A percentile compares a stretch with the other conserved stretches of the same genome.
These are phyloP conservation scores for Candida boleticola DNA, from an alignment of 805 yeast species.

Conservation along the genomic window DNA sequence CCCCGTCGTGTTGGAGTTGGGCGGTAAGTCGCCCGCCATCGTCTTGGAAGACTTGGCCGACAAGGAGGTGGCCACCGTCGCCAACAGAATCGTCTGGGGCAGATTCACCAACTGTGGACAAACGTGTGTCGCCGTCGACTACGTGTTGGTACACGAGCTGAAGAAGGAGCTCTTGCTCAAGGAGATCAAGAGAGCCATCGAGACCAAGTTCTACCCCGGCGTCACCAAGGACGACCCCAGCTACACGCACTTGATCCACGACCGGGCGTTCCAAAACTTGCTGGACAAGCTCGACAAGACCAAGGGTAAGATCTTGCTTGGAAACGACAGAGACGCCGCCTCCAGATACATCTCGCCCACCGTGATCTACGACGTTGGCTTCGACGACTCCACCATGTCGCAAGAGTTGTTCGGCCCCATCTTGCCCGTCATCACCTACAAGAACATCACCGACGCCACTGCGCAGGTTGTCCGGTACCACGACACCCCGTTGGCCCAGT, in stretches of 20 bases:
- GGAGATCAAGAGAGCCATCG: constrained; percentile 37
- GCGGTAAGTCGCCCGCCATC: constrained; percentile 89
- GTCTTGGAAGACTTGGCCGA: constrained; percentile 51
- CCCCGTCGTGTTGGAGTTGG: constrained; percentile 79
- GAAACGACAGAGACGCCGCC: constrained; percentile 39
- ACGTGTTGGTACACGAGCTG: constrained; percentile 62
- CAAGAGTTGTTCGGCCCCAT: constrained; percentile 85
- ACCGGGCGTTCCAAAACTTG: constrained; percentile 50
- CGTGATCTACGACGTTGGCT: constrained; percentile 56
- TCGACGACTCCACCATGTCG: constrained; percentile 70
- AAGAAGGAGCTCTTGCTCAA: constrained; percentile 52
- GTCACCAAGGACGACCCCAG: constrained; percentile 20
- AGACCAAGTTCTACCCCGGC: constrained; percentile 45
- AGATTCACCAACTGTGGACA: constrained; percentile 83
- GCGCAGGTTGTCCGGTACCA: constrained; percentile 43
- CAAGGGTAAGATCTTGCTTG: constrained; percentile 51
- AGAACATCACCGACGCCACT: constrained; percentile 43
- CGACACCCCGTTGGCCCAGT: constrained; percentile 81
- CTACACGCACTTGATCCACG: constrained; percentile 62
- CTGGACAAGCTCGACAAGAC: constrained; percentile 42
- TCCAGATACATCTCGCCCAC: constrained; percentile 69
- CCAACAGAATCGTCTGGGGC: constrained; percentile 75
- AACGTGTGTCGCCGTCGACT: constrained; percentile 89
- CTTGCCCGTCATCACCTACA: constrained; percentile 65
- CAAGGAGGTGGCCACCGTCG: constrained; percentile 39